phyloP scores from a whole-genome alignment of 495 filamentous ascomycete species.

The Neurospora tetrasperma region DNA sequence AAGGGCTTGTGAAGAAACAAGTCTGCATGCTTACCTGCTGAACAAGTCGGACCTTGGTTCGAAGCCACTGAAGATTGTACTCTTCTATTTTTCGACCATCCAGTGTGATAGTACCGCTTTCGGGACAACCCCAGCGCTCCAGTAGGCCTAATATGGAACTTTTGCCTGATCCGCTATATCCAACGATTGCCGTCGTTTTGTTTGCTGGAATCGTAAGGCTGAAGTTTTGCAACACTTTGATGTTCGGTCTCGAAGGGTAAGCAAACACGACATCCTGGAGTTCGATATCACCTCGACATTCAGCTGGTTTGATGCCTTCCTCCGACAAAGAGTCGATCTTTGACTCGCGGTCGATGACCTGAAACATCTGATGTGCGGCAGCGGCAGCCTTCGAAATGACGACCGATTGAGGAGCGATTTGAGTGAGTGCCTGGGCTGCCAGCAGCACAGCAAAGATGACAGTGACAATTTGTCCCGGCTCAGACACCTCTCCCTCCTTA shows the following conservation, averaged over 20 bases:
- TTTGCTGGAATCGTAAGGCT: constrained; percentile 53
- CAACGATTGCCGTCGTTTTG: constrained; percentile 73
- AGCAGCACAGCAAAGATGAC: constrained; percentile 23
- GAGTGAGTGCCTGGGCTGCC: constrained; percentile 25
- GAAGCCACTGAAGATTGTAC: constrained; percentile 51
- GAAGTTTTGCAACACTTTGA: constrained; percentile 44
- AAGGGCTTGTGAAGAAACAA: background rate
- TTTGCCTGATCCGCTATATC: constrained; percentile 73
- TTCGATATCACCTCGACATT: constrained; percentile 35
- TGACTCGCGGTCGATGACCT: constrained; percentile 40
- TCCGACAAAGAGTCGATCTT: constrained; percentile 26
- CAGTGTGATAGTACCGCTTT: constrained; percentile 38
- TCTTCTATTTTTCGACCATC: constrained; percentile 43
- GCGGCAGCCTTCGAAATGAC: constrained; percentile 37
- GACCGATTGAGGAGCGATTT: constrained; percentile 37
- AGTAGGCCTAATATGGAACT: constrained; percentile 78
- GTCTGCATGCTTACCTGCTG: constrained; percentile 35
- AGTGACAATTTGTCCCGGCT: constrained; percentile 33
- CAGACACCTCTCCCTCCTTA: constrained; percentile 26
- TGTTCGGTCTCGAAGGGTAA: constrained; percentile 54
- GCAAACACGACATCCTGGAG: constrained; percentile 48
- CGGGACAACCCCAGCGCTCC: constrained; percentile 78
- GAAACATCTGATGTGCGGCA: constrained; percentile 41
- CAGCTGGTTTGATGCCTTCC: constrained; percentile 28
- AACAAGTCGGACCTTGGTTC: constrained; percentile 54